These are phyloP conservation scores for Populus tomentosa DNA, from an alignment of 441 rosid species.

Conservation along the genomic window DNA sequence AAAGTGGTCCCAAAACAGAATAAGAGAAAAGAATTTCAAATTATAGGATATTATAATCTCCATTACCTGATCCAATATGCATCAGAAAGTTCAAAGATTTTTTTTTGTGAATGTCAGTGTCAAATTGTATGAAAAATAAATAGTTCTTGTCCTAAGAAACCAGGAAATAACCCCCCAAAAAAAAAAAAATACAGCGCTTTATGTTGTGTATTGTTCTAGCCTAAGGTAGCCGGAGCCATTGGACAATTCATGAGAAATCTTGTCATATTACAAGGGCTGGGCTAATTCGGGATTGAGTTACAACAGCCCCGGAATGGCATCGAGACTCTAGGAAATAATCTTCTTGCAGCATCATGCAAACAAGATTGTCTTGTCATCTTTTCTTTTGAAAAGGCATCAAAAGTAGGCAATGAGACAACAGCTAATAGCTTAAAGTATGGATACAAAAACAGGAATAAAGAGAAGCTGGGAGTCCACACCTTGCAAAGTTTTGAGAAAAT, in stretches of 20 bases:
- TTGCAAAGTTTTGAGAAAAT: constrained; percentile 61
- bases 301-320: neutral
- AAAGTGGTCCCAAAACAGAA: neutral
- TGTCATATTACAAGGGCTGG: neutral
- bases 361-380: neutral
- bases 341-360: neutral
- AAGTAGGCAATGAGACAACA: neutral
- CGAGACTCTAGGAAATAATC: neutral
- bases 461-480: constrained; percentile 38
- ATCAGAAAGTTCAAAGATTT: neutral
- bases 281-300: neutral
- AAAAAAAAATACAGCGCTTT: neutral
- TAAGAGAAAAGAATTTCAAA: too few relatives aligned
- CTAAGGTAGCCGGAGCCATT: neutral
- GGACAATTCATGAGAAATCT: neutral
- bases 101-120: neutral
- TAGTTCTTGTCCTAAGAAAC: neutral
- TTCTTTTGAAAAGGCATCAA: neutral
- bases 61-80: neutral
- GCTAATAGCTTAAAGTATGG: neutral
- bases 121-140: neutral
- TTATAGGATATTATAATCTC: neutral
- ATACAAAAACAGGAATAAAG: neutral
- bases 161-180: neutral
- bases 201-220: neutral